phyloP scores from a whole-genome alignment of 2,329 filamentous ascomycete species.

The Rutstroemia sp. region DNA sequence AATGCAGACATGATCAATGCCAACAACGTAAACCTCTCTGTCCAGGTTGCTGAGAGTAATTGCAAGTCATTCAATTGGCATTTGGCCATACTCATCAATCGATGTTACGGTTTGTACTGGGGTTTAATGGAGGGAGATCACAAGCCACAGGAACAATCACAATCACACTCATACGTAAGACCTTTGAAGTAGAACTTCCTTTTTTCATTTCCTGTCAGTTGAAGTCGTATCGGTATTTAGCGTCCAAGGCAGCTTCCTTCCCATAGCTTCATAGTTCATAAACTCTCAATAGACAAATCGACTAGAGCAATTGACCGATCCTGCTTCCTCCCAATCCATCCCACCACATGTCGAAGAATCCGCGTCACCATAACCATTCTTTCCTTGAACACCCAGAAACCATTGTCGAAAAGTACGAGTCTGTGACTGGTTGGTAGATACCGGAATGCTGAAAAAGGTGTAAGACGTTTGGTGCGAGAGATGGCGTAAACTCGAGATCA shows the following conservation, averaged over 20 bases:
- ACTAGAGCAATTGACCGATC: conserved; percentile 26
- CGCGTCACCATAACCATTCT: conserved; percentile 30
- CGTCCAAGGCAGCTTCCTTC: conserved; percentile 29
- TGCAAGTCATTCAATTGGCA: no score
- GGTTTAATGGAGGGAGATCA: no score
- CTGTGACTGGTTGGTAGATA: conserved; percentile 23
- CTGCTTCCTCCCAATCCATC: conserved; percentile 27
- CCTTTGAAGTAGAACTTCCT: conserved; percentile 25
- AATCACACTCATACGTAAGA: not conserved
- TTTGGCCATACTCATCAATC: no score
- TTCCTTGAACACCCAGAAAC: conserved; percentile 29
- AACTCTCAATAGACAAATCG: conserved; percentile 30
- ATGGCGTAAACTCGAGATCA: conserved; percentile 26
- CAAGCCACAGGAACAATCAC: not conserved
- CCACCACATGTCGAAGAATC: conserved; percentile 30
- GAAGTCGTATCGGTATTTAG: conserved; percentile 25
- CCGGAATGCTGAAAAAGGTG: conserved; percentile 30
- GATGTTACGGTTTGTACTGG: no score
- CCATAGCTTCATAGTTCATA: conserved; percentile 25
- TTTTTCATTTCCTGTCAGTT: conserved; percentile 20
- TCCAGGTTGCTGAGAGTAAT: no score
- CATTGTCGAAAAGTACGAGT: conserved; percentile 26
- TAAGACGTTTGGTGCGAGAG: conserved; percentile 30
- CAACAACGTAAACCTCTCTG: no score
- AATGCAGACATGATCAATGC: no score